Evolutionary conservation across 2,329 filamentous ascomycete genomes (phyloP).

Genomic region (Byssothecium circinans): DNA sequence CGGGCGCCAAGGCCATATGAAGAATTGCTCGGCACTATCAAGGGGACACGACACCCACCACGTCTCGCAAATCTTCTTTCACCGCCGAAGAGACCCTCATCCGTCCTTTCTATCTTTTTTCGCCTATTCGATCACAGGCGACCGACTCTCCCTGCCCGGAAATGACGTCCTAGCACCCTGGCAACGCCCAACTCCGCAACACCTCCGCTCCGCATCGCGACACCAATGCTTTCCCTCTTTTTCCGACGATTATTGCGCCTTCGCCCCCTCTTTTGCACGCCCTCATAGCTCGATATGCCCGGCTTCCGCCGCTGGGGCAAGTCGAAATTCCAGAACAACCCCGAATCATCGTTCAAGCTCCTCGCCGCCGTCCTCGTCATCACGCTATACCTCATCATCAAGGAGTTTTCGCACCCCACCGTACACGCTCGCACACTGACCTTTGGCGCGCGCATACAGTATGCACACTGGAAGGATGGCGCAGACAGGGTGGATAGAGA

Average conservation of each 20-base stretch:
- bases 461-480: constrained; percentile 37
- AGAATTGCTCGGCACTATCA: neutral
- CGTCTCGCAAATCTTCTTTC: neutral
- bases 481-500: constrained; percentile 38
- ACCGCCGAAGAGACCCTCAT: neutral
- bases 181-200: constrained; percentile 3
- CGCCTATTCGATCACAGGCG: too few relatives aligned
- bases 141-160: neutral
- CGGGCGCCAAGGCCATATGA: constrained; percentile 8
- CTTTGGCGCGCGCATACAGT: constrained; percentile 37
- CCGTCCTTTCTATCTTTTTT: too few relatives aligned
- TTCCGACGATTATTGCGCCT: neutral
- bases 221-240: neutral
- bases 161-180: neutral
- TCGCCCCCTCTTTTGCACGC: neutral
- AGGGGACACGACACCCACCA: neutral
- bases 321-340: constrained; percentile 43
- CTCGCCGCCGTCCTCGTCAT: constrained; percentile 45
- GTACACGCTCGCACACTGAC: constrained; percentile 18
- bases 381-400: constrained; percentile 45
- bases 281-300: constrained; percentile 25
- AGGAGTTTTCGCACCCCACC: constrained; percentile 39
- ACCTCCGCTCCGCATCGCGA: constrained; percentile 4
- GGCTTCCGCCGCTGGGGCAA: constrained; percentile 42
- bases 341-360: constrained; percentile 47